A percentile compares a stretch with the other conserved stretches of the same genome.
phyloP scores from a whole-genome alignment of 2,329 filamentous ascomycete species.

The Microsporum audouinii region DNA sequence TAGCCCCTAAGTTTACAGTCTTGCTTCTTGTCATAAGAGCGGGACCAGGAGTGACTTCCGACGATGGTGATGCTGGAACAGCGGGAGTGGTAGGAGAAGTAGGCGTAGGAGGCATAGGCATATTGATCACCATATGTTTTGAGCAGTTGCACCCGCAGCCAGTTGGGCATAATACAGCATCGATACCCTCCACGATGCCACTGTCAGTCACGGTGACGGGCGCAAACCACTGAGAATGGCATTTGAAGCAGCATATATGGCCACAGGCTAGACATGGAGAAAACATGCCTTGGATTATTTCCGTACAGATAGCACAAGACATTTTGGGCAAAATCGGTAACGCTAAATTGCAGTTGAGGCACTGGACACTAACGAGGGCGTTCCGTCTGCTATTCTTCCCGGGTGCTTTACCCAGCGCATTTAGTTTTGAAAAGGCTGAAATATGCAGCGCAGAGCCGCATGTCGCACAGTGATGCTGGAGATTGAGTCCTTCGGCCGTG shows the following conservation, averaged over 20 bases:
- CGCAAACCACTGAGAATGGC: constrained; percentile 34
- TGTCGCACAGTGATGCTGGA: constrained; percentile 33
- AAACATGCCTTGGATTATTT: constrained; percentile 34
- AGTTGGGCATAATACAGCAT: constrained; percentile 30
- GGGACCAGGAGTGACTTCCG: background rate
- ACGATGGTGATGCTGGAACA: background rate
- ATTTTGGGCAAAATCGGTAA: constrained; percentile 26
- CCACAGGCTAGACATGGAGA: constrained; percentile 39
- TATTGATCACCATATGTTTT: constrained; percentile 25
- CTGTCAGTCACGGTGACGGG: constrained; percentile 10
- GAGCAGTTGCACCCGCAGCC: constrained; percentile 40
- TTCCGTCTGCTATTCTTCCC: constrained; percentile 17
- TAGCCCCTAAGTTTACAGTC: background rate
- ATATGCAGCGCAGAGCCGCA: constrained; percentile 30
- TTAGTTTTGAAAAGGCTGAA: constrained; percentile 26
- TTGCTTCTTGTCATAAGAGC: background rate
- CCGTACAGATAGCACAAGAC: constrained; percentile 36
- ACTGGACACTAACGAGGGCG: constrained; percentile 18
- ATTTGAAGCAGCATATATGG: constrained; percentile 37
- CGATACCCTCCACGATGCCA: constrained; percentile 3
- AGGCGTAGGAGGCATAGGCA: constrained; percentile 21
- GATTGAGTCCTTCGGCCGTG: constrained; percentile 25
- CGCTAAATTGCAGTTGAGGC: constrained; percentile 27
- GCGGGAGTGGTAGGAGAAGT: constrained; percentile 9
- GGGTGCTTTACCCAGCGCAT: constrained; percentile 12